Evolutionary conservation across 306 rosid genomes (phyloP).

Genomic region (Cicer yamashitae): DNA sequence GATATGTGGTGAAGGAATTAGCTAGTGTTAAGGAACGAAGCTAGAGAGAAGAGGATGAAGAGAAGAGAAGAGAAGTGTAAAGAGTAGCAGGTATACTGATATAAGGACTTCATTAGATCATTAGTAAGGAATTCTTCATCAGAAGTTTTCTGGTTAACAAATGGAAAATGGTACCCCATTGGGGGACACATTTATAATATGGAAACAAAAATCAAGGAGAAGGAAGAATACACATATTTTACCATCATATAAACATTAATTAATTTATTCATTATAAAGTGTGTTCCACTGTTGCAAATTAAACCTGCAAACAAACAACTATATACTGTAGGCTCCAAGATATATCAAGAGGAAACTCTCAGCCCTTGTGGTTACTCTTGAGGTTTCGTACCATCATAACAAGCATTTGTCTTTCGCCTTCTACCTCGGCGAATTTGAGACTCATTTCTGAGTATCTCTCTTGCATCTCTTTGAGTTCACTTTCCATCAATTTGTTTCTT

Average conservation of each 20-base stretch:
- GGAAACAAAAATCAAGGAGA: background rate
- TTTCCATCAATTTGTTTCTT: constrained; percentile 80
- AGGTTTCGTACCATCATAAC: constrained; percentile 89
- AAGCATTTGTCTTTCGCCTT: constrained; percentile 96
- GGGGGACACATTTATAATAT: no score
- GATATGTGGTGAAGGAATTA: no score
- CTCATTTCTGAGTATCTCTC: constrained; percentile 98
- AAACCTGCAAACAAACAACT: constrained; percentile 48
- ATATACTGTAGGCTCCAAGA: constrained; percentile 52
- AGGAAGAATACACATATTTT: constrained; percentile 38
- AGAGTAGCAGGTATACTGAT: no score
- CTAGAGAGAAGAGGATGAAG: background rate
- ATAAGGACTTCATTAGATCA: no score
- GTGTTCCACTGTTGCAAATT: constrained; percentile 41
- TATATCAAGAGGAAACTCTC: constrained; percentile 41
- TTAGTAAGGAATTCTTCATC: no score
- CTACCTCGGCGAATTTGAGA: constrained; percentile 96
- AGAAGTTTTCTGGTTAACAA: no score
- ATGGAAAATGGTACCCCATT: no score
- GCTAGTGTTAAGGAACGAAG: no score
- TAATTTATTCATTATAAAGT: constrained; percentile 59
- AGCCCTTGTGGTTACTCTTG: constrained; percentile 63
- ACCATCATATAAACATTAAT: constrained; percentile 54
- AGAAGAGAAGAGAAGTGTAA: constrained; percentile 8
- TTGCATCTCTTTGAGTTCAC: constrained; percentile 96